Evolutionary conservation across 129 eudicot species (phyloP).

Genomic region (Glebionis coronaria): DNA sequence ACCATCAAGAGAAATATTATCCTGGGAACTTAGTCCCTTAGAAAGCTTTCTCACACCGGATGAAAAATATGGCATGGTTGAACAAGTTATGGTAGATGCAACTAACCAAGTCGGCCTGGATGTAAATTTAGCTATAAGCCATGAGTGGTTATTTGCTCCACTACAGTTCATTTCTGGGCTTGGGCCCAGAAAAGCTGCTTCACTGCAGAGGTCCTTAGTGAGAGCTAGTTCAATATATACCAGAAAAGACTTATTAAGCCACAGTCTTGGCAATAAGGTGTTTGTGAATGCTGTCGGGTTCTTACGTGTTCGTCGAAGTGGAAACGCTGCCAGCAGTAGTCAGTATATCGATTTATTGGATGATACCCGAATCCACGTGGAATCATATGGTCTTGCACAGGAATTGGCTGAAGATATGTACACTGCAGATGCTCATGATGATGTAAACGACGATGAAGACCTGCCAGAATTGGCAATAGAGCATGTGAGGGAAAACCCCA

Average conservation of each 20-base stretch:
- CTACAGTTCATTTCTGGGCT: constrained; percentile 93
- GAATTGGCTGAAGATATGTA: constrained; percentile 88
- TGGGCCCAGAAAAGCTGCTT: constrained; percentile 95
- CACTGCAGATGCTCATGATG: constrained; percentile 46
- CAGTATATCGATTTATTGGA: constrained; percentile 83
- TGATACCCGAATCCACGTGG: constrained; percentile 94
- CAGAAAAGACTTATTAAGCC: constrained; percentile 77
- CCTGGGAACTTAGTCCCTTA: constrained; percentile 78
- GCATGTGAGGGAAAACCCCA: constrained; percentile 78
- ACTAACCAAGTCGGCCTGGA: constrained; percentile 96
- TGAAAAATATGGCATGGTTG: constrained; percentile 89
- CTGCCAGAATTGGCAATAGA: constrained; percentile 84
- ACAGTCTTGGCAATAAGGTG: constrained; percentile 82
- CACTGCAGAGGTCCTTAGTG: constrained; percentile 71
- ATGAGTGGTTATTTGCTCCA: constrained; percentile 93
- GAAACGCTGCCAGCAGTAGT: constrained; percentile 74
- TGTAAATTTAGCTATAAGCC: constrained; percentile 79
- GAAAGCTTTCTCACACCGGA: constrained; percentile 87
- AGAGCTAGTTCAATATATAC: constrained; percentile 77
- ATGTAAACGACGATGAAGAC: constrained; percentile 72
- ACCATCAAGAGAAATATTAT: constrained; percentile 75
- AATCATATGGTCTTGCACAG: constrained; percentile 85
- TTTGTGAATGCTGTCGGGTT: constrained; percentile 94
- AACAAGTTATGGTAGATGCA: constrained; percentile 94
- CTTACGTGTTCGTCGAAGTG: constrained; percentile 80